These are phyloP conservation scores for Ceratobasidium sp. DNA, from an alignment of 1,284 basidiomycete species.

Conservation along the genomic window DNA sequence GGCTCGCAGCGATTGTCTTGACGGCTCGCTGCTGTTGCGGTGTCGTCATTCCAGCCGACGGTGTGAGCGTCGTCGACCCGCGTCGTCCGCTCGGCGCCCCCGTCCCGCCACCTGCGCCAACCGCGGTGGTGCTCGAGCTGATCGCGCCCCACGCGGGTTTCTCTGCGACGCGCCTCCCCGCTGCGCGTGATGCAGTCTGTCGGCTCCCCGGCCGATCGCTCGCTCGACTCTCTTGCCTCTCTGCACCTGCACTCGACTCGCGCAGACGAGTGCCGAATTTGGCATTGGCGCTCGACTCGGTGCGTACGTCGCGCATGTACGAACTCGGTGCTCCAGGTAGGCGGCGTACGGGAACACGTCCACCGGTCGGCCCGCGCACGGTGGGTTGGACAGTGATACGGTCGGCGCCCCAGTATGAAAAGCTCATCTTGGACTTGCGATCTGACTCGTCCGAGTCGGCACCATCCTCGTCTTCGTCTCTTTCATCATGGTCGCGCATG, in stretches of 20 bases:
- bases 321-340: slow-evolving; percentile 34
- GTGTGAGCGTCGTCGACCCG: slow-evolving; percentile 17
- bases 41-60: background rate
- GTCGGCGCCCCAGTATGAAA: slow-evolving; percentile 88
- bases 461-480: slow-evolving; percentile 56
- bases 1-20: background rate
- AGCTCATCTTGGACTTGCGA: slow-evolving; percentile 87
- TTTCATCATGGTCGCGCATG: slow-evolving; percentile 43
- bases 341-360: slow-evolving; percentile 47
- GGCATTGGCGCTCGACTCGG: slow-evolving; percentile 78
- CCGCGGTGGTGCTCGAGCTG: slow-evolving; percentile 59
- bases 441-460: slow-evolving; percentile 75
- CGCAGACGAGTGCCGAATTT: slow-evolving; percentile 79
- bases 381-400: slow-evolving; percentile 80
- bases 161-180: background rate
- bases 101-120: background rate
- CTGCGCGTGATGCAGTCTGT: slow-evolving; percentile 52
- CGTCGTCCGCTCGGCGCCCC: slow-evolving; percentile 14
- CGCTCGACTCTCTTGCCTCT: background rate
- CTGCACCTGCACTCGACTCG: slow-evolving; percentile 14
- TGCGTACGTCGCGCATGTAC: slow-evolving; percentile 31
- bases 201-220: slow-evolving; percentile 66
- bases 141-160: slow-evolving; percentile 38
- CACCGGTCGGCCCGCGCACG: slow-evolving; percentile 56
- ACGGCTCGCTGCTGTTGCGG: slow-evolving; percentile 4